Percentiles rank a stretch among this genome's conserved stretches.
These are phyloP conservation scores for Phaffomyces antillensis DNA, from an alignment of 805 yeast genomes.

Conservation along the genomic window DNA sequence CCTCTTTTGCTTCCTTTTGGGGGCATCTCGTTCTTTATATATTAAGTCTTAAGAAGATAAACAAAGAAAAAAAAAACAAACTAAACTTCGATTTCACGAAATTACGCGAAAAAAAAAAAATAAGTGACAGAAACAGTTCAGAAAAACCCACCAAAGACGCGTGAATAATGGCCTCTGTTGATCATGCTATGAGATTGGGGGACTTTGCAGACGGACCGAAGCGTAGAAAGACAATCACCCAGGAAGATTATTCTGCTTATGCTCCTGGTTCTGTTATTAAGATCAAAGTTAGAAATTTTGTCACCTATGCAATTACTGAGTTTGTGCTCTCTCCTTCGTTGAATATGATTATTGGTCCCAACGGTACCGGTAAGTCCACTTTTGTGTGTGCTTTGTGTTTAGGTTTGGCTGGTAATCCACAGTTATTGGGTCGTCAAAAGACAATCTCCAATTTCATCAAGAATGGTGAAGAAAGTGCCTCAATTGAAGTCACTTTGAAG, in stretches of 20 bases:
- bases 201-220: conserved; percentile 8
- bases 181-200: conserved; percentile 7
- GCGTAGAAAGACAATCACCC: conserved; percentile 1
- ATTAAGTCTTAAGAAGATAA: background rate
- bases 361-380: conserved; percentile 93
- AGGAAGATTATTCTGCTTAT: conserved; percentile 17
- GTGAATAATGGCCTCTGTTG: background rate
- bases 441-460: conserved; percentile 63
- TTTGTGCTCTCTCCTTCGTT: conserved; percentile 74
- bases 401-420: conserved; percentile 77
- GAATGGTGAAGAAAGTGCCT: conserved; percentile 40
- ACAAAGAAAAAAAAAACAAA: background rate
- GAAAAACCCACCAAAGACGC: no score
- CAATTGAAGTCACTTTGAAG: conserved; percentile 30
- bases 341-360: conserved; percentile 92
- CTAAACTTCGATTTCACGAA: no score
- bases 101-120: background rate
- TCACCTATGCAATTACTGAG: conserved; percentile 62
- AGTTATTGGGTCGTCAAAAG: conserved; percentile 61
- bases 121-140: no score
- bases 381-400: conserved; percentile 88
- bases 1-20: conserved; percentile 14
- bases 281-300: conserved; percentile 55
- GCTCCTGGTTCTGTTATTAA: conserved; percentile 44
- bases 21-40: conserved; percentile 13